Evolutionary conservation across 495 filamentous ascomycete genomes (phyloP), one percentile per base, ranked within the genome.

Genomic region (Wilcoxina mikolae): DNA sequence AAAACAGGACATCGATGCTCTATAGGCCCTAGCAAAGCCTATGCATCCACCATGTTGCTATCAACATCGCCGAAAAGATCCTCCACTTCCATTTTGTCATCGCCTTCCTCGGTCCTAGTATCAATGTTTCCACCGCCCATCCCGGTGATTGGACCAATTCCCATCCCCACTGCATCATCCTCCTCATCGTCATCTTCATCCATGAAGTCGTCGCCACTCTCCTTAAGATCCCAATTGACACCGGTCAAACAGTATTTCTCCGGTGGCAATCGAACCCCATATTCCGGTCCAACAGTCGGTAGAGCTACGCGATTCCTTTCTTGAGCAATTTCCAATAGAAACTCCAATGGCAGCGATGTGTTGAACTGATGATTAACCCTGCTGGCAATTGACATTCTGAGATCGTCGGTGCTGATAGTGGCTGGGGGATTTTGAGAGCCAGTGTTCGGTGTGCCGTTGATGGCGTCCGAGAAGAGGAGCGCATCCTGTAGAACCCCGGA

Each of bases 161-260:
- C 17, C 64, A 66, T 22, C 15, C 33, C 29, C 51, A 54, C 18
- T 12, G 60, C 67, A 23, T 68, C 69, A 7, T 59, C 67, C 12
- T 68, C 70, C 44, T 57, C 59, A 12, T 27, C 58, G 33, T 62
- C 59, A 17, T 54, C 58, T 25, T 51, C 65, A 60, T 61, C 71
- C 67, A 54, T 70, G 65, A 58, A 63, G 46, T 71, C 69, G 50
- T 61, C 62, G 23, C 55, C 59, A 33, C 54, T 65, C 35, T 67
- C 65, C 1, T 47, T 80, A 69, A 95, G 65, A 33, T 80, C 78
- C 91, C 91, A 98, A 55, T 79, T 79, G 17, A 77, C 73, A 0
- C 91, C 91, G 25, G 82, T 93, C 51, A 95, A 72, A 58, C 90
- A 89, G 65, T 94, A 96, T 65, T 85, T 74, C 78, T 98, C 91